Conservation (phyloP, 2,329 filamentous ascomycete species). For the Colletotrichum lentis region DNA sequence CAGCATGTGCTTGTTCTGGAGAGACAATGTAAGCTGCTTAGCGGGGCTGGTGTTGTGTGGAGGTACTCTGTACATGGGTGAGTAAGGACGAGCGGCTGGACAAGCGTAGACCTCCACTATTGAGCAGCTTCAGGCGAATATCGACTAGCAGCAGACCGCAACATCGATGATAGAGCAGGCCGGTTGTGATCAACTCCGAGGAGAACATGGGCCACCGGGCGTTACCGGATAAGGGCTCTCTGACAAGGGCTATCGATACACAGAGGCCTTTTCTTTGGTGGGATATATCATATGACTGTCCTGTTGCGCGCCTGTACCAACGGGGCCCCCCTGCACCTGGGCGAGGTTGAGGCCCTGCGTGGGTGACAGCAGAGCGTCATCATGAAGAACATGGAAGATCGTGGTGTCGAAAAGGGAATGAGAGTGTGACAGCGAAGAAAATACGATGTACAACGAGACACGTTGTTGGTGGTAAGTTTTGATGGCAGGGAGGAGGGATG, state of each 20-base stretch:
- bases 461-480: background rate
- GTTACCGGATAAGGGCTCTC: constrained; percentile 39
- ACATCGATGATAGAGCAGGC: constrained; percentile 17
- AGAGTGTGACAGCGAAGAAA: constrained; percentile 9
- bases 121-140: constrained; percentile 26
- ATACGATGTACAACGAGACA: constrained; percentile 5
- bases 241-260: constrained; percentile 41
- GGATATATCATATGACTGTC: background rate
- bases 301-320: background rate
- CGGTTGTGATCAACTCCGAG: constrained; percentile 32
- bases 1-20: background rate
- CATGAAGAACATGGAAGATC: constrained; percentile 28
- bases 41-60: constrained; percentile 5
- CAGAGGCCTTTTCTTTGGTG: constrained; percentile 15
- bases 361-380: constrained; percentile 17
- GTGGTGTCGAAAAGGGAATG: constrained; percentile 5
- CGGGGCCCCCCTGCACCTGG: background rate
- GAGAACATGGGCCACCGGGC: constrained; percentile 23
- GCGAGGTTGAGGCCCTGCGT: background rate
- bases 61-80: background rate
- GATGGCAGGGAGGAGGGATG: constrained; percentile 23
- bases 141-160: constrained; percentile 1
- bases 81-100: constrained; percentile 16
- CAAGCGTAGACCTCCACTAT: background rate
- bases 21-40: constrained; percentile 9